Evolutionary conservation across 352 stramenopile genomes (phyloP).

Genomic region (Phytopythium cucurbitacearum): DNA sequence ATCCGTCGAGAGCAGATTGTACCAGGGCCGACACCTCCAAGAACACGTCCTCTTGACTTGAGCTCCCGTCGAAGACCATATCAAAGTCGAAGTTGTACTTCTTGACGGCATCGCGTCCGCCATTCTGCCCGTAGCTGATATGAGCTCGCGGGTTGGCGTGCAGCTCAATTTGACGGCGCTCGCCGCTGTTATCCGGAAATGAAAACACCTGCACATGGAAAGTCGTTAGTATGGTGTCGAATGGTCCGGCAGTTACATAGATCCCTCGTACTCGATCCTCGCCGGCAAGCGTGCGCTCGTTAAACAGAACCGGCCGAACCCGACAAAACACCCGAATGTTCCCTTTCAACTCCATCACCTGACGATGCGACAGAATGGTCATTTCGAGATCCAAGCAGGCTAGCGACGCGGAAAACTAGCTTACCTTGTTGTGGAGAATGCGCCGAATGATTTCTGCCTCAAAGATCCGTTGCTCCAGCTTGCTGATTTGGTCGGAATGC

Average conservation of each 20-base stretch:
- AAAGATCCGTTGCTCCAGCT: constrained; percentile 49
- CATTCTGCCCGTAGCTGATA: constrained; percentile 67
- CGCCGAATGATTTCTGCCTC: constrained; percentile 66
- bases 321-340: constrained; percentile 97
- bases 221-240: neutral
- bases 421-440: constrained; percentile 84
- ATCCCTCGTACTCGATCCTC: constrained; percentile 38
- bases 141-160: constrained; percentile 57
- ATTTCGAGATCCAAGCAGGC: neutral
- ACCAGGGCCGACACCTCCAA: constrained; percentile 93
- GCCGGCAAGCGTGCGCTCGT: constrained; percentile 40
- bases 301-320: constrained; percentile 83
- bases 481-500: constrained; percentile 26
- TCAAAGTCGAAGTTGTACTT: constrained; percentile 97
- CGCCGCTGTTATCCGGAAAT: constrained; percentile 66
- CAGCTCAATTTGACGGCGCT: constrained; percentile 72
- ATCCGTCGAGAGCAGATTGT: constrained; percentile 94
- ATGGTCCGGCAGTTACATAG: neutral
- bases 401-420: neutral
- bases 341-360: constrained; percentile 95
- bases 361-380: constrained; percentile 2
- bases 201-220: constrained; percentile 46
- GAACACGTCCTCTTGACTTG: constrained; percentile 96
- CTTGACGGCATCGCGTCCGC: constrained; percentile 49
- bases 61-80: constrained; percentile 92